Evolutionary conservation across 164 flowering plant species (phyloP).

Genomic region (Warburgia ugandensis): DNA sequence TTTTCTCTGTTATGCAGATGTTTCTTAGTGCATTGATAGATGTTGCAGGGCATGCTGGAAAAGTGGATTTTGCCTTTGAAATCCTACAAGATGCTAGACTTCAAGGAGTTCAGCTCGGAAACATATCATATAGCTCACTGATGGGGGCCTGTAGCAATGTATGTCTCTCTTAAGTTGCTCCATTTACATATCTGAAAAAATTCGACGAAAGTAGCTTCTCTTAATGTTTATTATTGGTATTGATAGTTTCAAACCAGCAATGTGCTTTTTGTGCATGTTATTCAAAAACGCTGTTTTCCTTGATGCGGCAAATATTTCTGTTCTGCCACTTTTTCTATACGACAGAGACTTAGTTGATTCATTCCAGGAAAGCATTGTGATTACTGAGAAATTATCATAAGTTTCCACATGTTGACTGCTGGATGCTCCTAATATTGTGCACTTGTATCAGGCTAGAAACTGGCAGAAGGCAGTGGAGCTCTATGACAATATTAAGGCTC

Average conservation of each 20-base stretch:
- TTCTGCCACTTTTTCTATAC: neutral
- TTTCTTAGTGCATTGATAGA: slow-evolving; percentile 86
- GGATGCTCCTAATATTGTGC: neutral
- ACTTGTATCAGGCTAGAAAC: slow-evolving; percentile 54
- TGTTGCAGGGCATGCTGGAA: slow-evolving; percentile 93
- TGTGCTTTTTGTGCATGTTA: too few relatives aligned
- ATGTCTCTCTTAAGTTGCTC: too few relatives aligned
- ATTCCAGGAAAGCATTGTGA: neutral
- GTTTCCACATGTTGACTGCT: too few relatives aligned
- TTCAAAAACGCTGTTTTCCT: too few relatives aligned
- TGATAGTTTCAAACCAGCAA: too few relatives aligned
- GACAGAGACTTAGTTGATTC: too few relatives aligned
- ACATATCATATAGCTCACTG: slow-evolving; percentile 71
- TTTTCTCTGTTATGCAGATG: slow-evolving; percentile 46
- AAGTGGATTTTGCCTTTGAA: slow-evolving; percentile 72
- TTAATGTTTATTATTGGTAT: too few relatives aligned
- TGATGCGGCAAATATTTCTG: too few relatives aligned
- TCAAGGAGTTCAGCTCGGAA: slow-evolving; percentile 54
- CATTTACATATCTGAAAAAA: too few relatives aligned
- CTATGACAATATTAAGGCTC: slow-evolving; percentile 59
- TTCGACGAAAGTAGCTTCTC: too few relatives aligned
- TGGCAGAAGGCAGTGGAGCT: slow-evolving; percentile 86
- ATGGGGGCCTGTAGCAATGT: slow-evolving; percentile 99
- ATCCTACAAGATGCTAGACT: slow-evolving; percentile 46
- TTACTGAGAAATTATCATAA: too few relatives aligned